Conservation (phyloP, 1,284 basidiomycete species). For the Ustilago esculenta region DNA sequence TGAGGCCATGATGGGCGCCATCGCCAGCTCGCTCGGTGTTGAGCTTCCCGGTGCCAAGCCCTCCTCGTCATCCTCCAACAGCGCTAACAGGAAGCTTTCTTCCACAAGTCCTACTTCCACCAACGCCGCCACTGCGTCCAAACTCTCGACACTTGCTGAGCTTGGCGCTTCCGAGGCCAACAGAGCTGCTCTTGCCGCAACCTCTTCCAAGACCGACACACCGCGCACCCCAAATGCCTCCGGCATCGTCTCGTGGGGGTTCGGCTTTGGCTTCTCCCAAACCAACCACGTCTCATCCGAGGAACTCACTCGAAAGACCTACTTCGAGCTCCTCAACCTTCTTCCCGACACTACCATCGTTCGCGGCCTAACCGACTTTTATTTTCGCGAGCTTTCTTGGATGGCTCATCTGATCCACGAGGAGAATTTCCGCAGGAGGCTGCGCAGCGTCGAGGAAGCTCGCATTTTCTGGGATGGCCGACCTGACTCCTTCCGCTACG, state of each 20-base stretch:
- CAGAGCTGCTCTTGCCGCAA: conserved; percentile 26
- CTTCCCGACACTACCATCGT: conserved; percentile 41
- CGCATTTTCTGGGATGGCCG: conserved; percentile 33
- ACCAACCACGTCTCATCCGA: conserved; percentile 30
- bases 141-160: conserved; percentile 46
- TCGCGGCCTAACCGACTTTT: conserved; percentile 32
- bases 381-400: conserved; percentile 50
- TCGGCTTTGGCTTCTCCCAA: conserved; percentile 47
- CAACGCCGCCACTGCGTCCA: conserved; percentile 18
- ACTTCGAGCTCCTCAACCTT: conserved; percentile 37
- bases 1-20: conserved; percentile 51
- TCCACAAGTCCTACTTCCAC: conserved; percentile 15
- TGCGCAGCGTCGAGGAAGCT: conserved; percentile 23
- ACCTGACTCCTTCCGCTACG: conserved; percentile 20
- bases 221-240: conserved; percentile 8
- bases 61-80: not conserved
- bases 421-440: conserved; percentile 23
- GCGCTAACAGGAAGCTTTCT: conserved; percentile 17
- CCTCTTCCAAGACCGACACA: not conserved
- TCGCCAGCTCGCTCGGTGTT: conserved; percentile 42
- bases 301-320: conserved; percentile 31
- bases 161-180: conserved; percentile 43
- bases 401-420: conserved; percentile 43
- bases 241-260: conserved; percentile 36
- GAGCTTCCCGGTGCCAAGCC: conserved; percentile 27